phyloP scores from a whole-genome alignment of 768 basidiomycete genomes.

The Hygrocybe punicea region DNA sequence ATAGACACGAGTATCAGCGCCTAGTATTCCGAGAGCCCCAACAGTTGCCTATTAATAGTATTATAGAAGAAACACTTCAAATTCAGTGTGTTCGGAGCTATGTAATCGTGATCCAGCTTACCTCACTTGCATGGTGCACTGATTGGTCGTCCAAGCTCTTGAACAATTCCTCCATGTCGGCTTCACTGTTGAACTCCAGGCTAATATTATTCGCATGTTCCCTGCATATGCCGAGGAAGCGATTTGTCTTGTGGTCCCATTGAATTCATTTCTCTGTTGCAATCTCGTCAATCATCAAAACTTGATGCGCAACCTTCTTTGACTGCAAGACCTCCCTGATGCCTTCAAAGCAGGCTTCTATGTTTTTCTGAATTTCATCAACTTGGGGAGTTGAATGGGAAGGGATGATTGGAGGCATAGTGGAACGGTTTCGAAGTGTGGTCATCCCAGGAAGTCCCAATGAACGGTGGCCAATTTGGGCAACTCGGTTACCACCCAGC shows the following conservation, averaged over 20 bases:
- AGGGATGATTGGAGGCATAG: conserved; percentile 8
- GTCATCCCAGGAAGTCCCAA: conserved; percentile 16
- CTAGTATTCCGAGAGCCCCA: conserved; percentile 20
- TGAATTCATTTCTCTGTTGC: conserved; percentile 15
- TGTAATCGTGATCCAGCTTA: background rate
- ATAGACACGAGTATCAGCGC: conserved; percentile 18
- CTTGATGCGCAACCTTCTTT: conserved; percentile 7
- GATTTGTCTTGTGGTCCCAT: conserved; percentile 21
- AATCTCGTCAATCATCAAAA: conserved; percentile 24
- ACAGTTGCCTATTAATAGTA: conserved; percentile 20
- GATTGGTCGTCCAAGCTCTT: background rate
- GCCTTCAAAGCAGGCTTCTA: conserved; percentile 11
- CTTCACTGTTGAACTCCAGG: conserved; percentile 14
- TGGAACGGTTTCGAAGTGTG: conserved; percentile 8
- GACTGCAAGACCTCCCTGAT: conserved; percentile 5
- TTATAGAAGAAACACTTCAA: background rate
- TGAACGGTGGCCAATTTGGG: conserved; percentile 16
- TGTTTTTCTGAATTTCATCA: conserved; percentile 17
- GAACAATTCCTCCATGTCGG: conserved; percentile 7
- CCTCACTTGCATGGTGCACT: conserved; percentile 16
- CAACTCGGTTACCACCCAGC: conserved; percentile 20
- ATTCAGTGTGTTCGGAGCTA: background rate
- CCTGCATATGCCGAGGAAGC: conserved; percentile 19
- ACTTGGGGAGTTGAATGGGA: conserved; percentile 8
- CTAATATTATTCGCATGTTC: conserved; percentile 14